Evolutionary conservation across 257 asterid genomes (phyloP).

Genomic region (Plectranthus barbatus): DNA sequence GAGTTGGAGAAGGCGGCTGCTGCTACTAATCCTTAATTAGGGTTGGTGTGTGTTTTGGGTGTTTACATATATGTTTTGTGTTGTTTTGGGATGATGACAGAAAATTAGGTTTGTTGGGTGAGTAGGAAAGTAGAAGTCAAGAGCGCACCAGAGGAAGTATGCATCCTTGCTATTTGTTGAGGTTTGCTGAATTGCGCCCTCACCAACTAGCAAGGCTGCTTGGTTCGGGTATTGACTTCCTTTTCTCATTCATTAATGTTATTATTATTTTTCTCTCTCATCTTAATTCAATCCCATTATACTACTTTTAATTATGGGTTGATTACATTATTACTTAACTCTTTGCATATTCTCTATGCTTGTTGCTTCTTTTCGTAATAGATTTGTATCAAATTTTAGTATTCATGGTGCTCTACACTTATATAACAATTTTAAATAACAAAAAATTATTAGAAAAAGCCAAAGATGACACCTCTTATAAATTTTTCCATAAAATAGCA

Average conservation of each 20-base stretch:
- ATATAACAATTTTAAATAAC: too few species aligned
- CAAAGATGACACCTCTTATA: too few species aligned
- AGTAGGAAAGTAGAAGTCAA: slow-evolving; percentile 53
- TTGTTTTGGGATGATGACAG: neutral
- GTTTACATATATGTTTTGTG: neutral
- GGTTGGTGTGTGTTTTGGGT: neutral
- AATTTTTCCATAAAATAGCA: too few species aligned
- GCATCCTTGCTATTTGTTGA: slow-evolving; percentile 43
- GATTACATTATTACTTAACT: too few species aligned
- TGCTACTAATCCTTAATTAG: neutral
- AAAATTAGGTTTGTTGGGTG: neutral
- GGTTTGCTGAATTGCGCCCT: slow-evolving; percentile 15
- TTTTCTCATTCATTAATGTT: slow-evolving; percentile 11
- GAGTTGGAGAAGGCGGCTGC: neutral
- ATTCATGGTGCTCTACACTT: too few species aligned
- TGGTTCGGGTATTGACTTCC: slow-evolving; percentile 99
- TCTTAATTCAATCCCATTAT: too few species aligned
- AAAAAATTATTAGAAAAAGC: too few species aligned
- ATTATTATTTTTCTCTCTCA: neutral
- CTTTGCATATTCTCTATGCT: too few species aligned
- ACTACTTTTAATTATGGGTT: too few species aligned
- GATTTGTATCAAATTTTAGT: too few species aligned
- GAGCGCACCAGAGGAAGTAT: slow-evolving; percentile 77
- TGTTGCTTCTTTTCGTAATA: too few species aligned
- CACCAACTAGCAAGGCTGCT: slow-evolving; percentile 41